Conservation (phyloP, 495 filamentous ascomycete genomes). For the Tuber brumale region DNA sequence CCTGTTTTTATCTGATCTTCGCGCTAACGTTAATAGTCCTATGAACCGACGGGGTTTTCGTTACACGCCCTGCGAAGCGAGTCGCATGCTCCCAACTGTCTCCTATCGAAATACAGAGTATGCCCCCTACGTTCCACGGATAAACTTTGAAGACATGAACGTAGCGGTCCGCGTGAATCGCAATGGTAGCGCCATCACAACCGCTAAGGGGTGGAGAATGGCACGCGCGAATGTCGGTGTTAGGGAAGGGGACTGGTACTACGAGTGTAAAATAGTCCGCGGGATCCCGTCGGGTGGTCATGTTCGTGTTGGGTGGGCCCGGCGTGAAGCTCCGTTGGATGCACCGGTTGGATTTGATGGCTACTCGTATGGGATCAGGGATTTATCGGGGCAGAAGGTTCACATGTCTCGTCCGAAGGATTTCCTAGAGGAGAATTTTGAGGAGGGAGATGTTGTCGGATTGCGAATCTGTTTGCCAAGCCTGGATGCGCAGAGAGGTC, state of each 20-base stretch:
- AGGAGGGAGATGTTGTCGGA: slow-evolving; percentile 80
- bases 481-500: slow-evolving; percentile 70
- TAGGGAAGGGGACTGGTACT: slow-evolving; percentile 87
- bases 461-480: slow-evolving; percentile 86
- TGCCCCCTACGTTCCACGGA: slow-evolving; percentile 67
- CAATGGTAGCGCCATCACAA: slow-evolving; percentile 57
- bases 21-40: slow-evolving; percentile 58
- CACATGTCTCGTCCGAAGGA: slow-evolving; percentile 87
- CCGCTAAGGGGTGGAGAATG: slow-evolving; percentile 76
- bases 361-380: slow-evolving; percentile 90
- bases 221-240: slow-evolving; percentile 83
- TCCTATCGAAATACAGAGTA: slow-evolving; percentile 86
- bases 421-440: slow-evolving; percentile 56
- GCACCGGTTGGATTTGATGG: slow-evolving; percentile 92
- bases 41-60: slow-evolving; percentile 62
- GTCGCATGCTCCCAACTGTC: slow-evolving; percentile 75
- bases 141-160: slow-evolving; percentile 88
- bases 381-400: slow-evolving; percentile 81
- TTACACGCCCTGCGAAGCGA: slow-evolving; percentile 86
- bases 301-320: slow-evolving; percentile 81
- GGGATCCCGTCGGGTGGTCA: slow-evolving; percentile 60
- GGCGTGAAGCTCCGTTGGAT: slow-evolving; percentile 72
- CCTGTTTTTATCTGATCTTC: slow-evolving; percentile 37
- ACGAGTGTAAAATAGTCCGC: slow-evolving; percentile 80
- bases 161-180: slow-evolving; percentile 64